Evolutionary conservation across 192 early-diverging fungal genomes (phyloP).

Genomic region (Bifiguratus adelaidae): DNA sequence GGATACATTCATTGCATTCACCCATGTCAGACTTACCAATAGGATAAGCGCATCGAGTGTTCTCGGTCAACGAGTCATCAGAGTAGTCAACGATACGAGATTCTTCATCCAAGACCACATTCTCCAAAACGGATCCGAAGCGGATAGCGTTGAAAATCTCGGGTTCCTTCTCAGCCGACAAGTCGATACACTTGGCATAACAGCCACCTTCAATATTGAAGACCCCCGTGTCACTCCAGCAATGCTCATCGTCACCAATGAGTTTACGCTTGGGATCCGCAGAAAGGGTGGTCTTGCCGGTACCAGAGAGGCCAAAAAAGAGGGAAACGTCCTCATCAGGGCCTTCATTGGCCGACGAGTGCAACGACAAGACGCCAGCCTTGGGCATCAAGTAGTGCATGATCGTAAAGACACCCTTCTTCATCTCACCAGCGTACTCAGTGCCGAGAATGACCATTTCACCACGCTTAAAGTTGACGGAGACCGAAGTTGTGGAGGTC

Average conservation of each 20-base stretch:
- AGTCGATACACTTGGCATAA: slow-evolving; percentile 95
- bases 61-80: slow-evolving; percentile 78
- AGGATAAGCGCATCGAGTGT: slow-evolving; percentile 94
- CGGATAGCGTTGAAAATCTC: slow-evolving; percentile 96
- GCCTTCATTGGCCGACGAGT: slow-evolving; percentile 94
- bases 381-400: slow-evolving; percentile 99
- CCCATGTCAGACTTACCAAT: slow-evolving; percentile 33
- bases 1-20: background rate
- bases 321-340: slow-evolving; percentile 83
- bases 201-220: slow-evolving; percentile 99
- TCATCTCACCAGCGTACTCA: slow-evolving; percentile 99
- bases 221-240: slow-evolving; percentile 93
- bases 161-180: slow-evolving; percentile 95
- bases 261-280: slow-evolving; percentile 87
- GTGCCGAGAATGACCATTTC: slow-evolving; percentile 99
- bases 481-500: slow-evolving; percentile 88
- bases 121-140: slow-evolving; percentile 90
- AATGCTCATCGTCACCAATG: slow-evolving; percentile 99
- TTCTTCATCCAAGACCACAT: slow-evolving; percentile 74
- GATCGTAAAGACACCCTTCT: slow-evolving; percentile 98
- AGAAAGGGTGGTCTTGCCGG: slow-evolving; percentile 96
- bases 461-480: slow-evolving; percentile 82
- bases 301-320: slow-evolving; percentile 97
- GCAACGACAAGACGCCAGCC: slow-evolving; percentile 75
- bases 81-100: slow-evolving; percentile 74